Percentiles rank a stretch among this genome's conserved stretches.
Conservation (phyloP, 306 rosid genomes). For the Sechiopsis laciniata region DNA sequence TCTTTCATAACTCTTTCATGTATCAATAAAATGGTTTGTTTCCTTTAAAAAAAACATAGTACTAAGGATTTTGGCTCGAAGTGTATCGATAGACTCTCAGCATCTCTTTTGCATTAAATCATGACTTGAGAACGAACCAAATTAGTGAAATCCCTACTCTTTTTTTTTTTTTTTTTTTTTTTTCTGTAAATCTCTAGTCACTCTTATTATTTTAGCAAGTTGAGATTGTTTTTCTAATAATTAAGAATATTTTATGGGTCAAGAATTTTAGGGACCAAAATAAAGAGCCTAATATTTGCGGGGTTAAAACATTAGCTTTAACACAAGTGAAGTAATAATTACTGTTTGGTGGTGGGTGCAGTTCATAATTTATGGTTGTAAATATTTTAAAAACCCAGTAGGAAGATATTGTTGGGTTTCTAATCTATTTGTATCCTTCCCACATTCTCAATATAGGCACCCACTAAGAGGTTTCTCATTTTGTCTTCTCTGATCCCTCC, state of each 20-base stretch:
- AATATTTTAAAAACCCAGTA: background rate
- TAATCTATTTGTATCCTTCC: background rate
- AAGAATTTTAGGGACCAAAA: background rate
- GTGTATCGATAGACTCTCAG: background rate
- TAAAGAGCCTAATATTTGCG: background rate
- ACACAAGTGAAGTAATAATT: background rate
- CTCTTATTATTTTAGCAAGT: background rate
- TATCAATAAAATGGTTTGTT: too few relatives aligned
- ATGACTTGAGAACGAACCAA: constrained; percentile 1
- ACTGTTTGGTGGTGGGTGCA: constrained; percentile 1
- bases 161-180: too few relatives aligned
- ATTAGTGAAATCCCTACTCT: background rate
- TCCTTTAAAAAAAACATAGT: background rate
- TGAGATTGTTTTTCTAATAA: background rate
- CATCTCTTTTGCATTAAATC: constrained; percentile 6
- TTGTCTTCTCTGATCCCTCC: background rate
- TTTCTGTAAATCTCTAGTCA: background rate
- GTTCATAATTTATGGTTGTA: background rate
- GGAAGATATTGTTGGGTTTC: constrained; percentile 4
- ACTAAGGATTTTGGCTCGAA: background rate
- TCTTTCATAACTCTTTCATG: too few relatives aligned
- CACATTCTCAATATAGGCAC: background rate
- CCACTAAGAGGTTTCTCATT: background rate
- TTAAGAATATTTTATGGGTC: constrained; percentile 2
- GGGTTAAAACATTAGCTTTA: background rate